Evolutionary conservation across 305 asterid species (phyloP).

Genomic region (Andrographis paniculata): DNA sequence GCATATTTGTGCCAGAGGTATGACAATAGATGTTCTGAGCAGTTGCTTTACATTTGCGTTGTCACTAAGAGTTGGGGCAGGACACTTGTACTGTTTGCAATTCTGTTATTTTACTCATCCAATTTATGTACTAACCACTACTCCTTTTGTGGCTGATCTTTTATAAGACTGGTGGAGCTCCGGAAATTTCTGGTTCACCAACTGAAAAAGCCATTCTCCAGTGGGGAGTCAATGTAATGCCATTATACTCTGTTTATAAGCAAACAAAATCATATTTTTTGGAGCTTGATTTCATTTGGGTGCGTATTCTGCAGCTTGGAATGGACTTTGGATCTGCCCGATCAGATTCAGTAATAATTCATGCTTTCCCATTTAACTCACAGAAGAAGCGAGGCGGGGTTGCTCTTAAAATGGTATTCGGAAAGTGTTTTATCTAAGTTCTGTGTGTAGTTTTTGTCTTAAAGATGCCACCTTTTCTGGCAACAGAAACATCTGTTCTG

Average conservation of each 20-base stretch:
- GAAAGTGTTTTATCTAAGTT: background rate
- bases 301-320: slow-evolving; percentile 56
- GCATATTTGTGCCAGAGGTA: slow-evolving; percentile 87
- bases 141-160: slow-evolving; percentile 16
- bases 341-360: slow-evolving; percentile 55
- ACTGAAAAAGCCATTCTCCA: slow-evolving; percentile 96
- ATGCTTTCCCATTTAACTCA: slow-evolving; percentile 92
- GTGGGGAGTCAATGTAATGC: slow-evolving; percentile 75
- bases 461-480: slow-evolving; percentile 2
- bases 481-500: background rate
- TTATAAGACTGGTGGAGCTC: slow-evolving; percentile 65
- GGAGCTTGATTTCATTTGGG: slow-evolving; percentile 15
- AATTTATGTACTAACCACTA: background rate
- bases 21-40: slow-evolving; percentile 6
- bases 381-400: slow-evolving; percentile 97
- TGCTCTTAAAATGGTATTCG: slow-evolving; percentile 60
- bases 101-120: background rate
- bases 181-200: slow-evolving; percentile 90
- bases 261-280: background rate
- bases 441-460: background rate
- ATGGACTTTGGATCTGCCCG: slow-evolving; percentile 62
- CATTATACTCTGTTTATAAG: slow-evolving; percentile 10
- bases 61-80: slow-evolving; percentile 1
- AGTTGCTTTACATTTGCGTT: slow-evolving; percentile 7
- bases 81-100: too few species aligned